phyloP scores from a whole-genome alignment of 2,329 filamentous ascomycete species.

The Coniochaeta ligniaria region DNA sequence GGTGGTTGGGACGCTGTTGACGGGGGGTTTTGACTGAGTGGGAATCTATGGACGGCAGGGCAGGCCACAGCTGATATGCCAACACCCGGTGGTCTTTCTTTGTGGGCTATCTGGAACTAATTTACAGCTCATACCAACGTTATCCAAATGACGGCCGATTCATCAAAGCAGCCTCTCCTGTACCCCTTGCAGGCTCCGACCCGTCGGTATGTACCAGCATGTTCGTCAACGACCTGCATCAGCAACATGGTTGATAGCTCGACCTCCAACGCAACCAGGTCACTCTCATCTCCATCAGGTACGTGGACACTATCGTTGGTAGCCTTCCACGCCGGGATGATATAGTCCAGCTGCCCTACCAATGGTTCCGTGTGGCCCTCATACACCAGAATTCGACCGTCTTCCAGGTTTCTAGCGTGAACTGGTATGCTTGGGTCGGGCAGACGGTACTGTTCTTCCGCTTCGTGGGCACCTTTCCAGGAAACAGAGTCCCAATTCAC shows the following conservation, averaged over 20 bases:
- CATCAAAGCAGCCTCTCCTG: conserved; percentile 17
- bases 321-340: background rate
- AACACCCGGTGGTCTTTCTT: no score
- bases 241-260: conserved; percentile 16
- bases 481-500: conserved; percentile 12
- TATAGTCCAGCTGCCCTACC: conserved; percentile 16
- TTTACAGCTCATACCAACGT: background rate
- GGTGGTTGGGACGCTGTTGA: conserved; percentile 19
- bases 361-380: conserved; percentile 16
- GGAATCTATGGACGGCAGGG: no score
- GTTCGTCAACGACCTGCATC: conserved; percentile 6
- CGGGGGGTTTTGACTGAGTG: background rate
- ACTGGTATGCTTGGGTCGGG: conserved; percentile 9
- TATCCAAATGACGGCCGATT: conserved; percentile 2
- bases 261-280: conserved; percentile 15
- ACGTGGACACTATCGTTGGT: conserved; percentile 4
- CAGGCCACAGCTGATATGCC: no score
- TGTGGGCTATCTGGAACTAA: background rate
- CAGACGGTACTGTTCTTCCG: conserved; percentile 12
- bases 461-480: conserved; percentile 6
- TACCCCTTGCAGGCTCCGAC: conserved; percentile 15
- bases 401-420: conserved; percentile 10
- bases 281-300: conserved; percentile 11
- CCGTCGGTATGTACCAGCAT: conserved; percentile 9
- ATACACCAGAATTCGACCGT: conserved; percentile 13